These are phyloP conservation scores for Mycogone perniciosa DNA, from an alignment of 2,329 filamentous ascomycete species.

Conservation along the genomic window DNA sequence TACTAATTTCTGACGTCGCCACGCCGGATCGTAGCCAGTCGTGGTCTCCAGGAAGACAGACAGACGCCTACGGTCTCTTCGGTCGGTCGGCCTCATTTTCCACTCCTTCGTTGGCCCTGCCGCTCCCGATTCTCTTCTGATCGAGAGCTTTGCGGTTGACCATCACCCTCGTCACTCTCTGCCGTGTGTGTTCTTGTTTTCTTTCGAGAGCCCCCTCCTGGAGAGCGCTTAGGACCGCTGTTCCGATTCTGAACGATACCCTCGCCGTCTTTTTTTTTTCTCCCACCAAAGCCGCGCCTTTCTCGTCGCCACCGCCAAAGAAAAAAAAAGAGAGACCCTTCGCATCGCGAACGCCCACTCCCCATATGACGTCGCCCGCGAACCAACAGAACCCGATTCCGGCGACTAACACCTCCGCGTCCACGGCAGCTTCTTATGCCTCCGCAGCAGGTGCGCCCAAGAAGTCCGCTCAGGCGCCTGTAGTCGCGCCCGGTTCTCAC, in stretches of 20 bases:
- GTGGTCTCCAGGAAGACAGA: neutral
- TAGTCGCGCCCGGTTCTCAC: constrained; percentile 52
- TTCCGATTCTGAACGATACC: constrained; percentile 5
- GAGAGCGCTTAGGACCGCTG: constrained; percentile 1
- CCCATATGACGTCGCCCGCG: constrained; percentile 56
- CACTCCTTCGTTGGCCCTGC: constrained; percentile 17
- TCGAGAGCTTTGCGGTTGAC: constrained; percentile 12
- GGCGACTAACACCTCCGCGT: constrained; percentile 53
- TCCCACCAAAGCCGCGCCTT: constrained; percentile 18
- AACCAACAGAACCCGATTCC: constrained; percentile 47
- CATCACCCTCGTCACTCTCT: constrained; percentile 17
- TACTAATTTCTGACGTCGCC: constrained; percentile 20
- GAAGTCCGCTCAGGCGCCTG: constrained; percentile 55
- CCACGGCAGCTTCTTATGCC: constrained; percentile 59
- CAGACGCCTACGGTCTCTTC: constrained; percentile 20
- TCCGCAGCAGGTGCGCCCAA: constrained; percentile 58
- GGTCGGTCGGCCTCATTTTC: constrained; percentile 15
- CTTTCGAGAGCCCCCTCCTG: constrained; percentile 11
- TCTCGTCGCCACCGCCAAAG: constrained; percentile 16
- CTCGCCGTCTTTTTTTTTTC: constrained; percentile 12
- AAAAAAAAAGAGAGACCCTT: constrained; percentile 4
- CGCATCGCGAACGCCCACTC: constrained; percentile 25
- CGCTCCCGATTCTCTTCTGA: constrained; percentile 13
- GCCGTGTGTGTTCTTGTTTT: constrained; percentile 14
- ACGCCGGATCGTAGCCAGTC: constrained; percentile 29